Base-by-base conservation (phyloP, 805 yeast species). In the Candida namnaoensis region DNA sequence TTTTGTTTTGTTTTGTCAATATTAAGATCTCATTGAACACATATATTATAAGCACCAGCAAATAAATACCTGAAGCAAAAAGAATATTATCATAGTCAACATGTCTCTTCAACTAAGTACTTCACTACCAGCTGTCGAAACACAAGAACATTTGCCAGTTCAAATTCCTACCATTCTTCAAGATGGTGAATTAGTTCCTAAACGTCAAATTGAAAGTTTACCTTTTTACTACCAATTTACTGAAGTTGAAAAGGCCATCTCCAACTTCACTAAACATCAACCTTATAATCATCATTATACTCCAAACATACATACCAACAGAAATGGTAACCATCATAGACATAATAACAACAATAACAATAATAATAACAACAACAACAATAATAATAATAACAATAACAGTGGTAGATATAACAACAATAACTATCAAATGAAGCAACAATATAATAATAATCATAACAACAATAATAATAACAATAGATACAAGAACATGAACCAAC, bases 271-370 rank as follows among this genome's bases (percentile, higher is more conserved):
- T 28, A 56, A 56, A 39, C 59, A 55, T 38, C 60, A 56, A 40
- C 58, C 51, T 13, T 56, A 53, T 47, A 56, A 52, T 40, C 59
- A 54, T 34, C 59, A 55, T 42, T 56, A 56, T 41, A 57, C 60
- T 14, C 61, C 60, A 36, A 56, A 56, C 40, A 54, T 55, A 13
- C 50, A 50, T 38, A 35, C 48, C 25, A 49, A 47, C 35, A 48
- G 49, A 44, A 48, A 44, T 28, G 40, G 41, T 38, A 38, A 42
- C 25, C 35, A 39, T 33, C 27, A 30, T 15, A 38, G 38, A 35
- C 36, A 41, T 38, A 41, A 41, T 32, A 34, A 36, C n/a, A 12
- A 14, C 10, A 33, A 32, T 10, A 15, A 30, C 24, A 37, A 23
- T 13, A 28, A 39, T 19, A 36, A 39, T 27, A n/a, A 30, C 15